These are phyloP conservation scores for Lantana camara DNA, from an alignment of 257 asterid species.

Conservation along the genomic window DNA sequence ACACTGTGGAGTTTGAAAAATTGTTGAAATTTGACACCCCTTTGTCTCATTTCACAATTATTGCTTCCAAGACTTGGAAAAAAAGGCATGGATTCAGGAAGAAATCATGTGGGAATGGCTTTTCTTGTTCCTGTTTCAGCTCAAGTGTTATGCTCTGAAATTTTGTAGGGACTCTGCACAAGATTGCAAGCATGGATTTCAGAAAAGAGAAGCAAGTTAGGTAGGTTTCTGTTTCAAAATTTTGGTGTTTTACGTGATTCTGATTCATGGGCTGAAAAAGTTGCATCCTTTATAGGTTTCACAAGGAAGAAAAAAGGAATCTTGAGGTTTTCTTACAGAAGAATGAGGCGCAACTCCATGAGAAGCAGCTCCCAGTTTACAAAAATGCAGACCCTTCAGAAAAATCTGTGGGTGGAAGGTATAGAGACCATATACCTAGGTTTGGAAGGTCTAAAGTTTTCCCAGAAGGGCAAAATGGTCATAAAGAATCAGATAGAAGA, in stretches of 20 bases:
- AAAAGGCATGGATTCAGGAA: conserved; percentile 15
- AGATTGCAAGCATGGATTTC: conserved; percentile 48
- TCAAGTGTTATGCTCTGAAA: conserved; percentile 12
- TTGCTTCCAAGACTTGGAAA: neutral
- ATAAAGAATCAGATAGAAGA: conserved; percentile 37
- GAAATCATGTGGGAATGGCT: conserved; percentile 6
- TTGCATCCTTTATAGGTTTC: conserved; percentile 46
- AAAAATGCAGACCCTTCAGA: conserved; percentile 45
- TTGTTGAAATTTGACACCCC: conserved; percentile 13
- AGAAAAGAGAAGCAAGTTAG: conserved; percentile 60
- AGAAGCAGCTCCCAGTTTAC: conserved; percentile 39
- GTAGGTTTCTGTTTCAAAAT: conserved; percentile 28
- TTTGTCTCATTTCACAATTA: conserved; percentile 11
- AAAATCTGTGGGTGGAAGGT: conserved; percentile 40
- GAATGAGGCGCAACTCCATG: conserved; percentile 43
- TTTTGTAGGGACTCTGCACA: neutral
- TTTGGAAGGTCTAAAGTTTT: conserved; percentile 66
- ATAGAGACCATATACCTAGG: conserved; percentile 41
- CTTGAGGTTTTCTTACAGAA: conserved; percentile 56
- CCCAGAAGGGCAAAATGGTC: conserved; percentile 50
- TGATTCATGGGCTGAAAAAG: conserved; percentile 19
- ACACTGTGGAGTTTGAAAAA: conserved; percentile 10
- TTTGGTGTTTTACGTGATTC: neutral
- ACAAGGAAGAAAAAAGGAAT: conserved; percentile 54
- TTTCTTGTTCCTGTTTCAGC: conserved; percentile 6